Conservation (phyloP, 1,284 basidiomycete species). For the Vanrija sp. region DNA sequence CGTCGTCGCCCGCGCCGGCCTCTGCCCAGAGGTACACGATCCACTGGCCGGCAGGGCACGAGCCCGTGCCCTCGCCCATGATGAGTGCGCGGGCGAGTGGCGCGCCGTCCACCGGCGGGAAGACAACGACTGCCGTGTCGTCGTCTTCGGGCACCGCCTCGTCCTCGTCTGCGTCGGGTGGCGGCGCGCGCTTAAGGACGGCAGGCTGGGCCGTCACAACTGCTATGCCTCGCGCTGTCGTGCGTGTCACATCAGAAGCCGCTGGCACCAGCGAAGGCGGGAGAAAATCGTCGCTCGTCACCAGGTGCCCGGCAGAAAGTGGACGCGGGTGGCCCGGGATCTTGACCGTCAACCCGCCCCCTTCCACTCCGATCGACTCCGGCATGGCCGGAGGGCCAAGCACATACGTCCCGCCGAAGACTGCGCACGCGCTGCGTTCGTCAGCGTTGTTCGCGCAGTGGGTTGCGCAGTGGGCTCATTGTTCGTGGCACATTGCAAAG, state of each 20-base stretch:
- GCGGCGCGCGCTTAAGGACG: slow-evolving; percentile 10
- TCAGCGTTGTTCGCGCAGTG: not conserved
- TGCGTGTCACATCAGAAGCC: not conserved
- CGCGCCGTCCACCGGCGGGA: slow-evolving; percentile 65
- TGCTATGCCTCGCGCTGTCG: slow-evolving; percentile 61
- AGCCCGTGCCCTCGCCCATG: slow-evolving; percentile 78
- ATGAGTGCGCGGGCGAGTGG: slow-evolving; percentile 65
- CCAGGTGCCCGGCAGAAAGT: slow-evolving; percentile 53
- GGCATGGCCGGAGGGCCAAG: slow-evolving; percentile 53
- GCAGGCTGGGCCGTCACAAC: slow-evolving; percentile 56
- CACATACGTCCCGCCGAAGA: slow-evolving; percentile 78
- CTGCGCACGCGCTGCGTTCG: slow-evolving; percentile 65
- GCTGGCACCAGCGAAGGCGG: slow-evolving; percentile 45
- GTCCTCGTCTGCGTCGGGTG: slow-evolving; percentile 20
- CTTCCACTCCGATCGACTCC: slow-evolving; percentile 10
- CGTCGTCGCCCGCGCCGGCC: not conserved
- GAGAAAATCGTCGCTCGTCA: slow-evolving; percentile 53
- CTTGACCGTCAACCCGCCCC: slow-evolving; percentile 41
- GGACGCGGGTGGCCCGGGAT: slow-evolving; percentile 57
- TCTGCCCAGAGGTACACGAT: slow-evolving; percentile 47
- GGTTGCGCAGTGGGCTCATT: not conserved
- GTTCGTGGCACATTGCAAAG: not conserved
- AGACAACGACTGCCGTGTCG: slow-evolving; percentile 73
- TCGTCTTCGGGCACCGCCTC: slow-evolving; percentile 42
- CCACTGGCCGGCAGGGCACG: slow-evolving; percentile 81